Conservation (phyloP, 345 rosid genomes). For the Toxicodendron radicans region DNA sequence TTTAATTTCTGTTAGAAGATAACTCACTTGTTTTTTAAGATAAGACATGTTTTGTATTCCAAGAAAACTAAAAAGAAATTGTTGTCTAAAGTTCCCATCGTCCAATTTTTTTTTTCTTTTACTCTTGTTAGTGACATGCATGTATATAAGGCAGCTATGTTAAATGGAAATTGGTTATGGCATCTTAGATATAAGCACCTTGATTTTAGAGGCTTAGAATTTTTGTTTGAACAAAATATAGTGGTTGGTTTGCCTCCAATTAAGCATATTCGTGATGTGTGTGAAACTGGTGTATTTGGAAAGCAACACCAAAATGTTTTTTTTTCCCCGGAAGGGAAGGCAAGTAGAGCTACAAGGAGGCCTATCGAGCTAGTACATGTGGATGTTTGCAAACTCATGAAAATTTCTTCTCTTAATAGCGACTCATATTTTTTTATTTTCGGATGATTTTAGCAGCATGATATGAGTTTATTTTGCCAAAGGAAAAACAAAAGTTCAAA, state of each 20-base stretch:
- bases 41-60: neutral
- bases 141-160: neutral
- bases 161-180: neutral
- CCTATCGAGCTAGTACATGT: too few relatives aligned
- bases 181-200: neutral
- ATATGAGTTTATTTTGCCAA: too few relatives aligned
- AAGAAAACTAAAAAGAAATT: neutral
- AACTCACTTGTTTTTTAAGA: constrained; percentile 5
- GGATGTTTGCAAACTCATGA: too few relatives aligned
- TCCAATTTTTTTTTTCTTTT: neutral
- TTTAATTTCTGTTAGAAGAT: neutral
- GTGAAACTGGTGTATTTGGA: too few relatives aligned
- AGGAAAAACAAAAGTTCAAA: too few relatives aligned
- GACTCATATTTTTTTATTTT: too few relatives aligned
- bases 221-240: neutral
- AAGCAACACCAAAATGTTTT: too few relatives aligned
- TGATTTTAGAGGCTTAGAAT: neutral
- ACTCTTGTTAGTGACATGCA: neutral
- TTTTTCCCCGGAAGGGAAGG: too few relatives aligned
- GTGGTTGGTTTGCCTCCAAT: neutral
- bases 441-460: too few relatives aligned
- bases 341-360: too few relatives aligned
- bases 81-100: neutral
- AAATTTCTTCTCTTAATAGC: too few relatives aligned
- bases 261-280: too few relatives aligned